Evolutionary conservation across 345 rosid species (phyloP).

Genomic region (Pistacia atlantica): DNA sequence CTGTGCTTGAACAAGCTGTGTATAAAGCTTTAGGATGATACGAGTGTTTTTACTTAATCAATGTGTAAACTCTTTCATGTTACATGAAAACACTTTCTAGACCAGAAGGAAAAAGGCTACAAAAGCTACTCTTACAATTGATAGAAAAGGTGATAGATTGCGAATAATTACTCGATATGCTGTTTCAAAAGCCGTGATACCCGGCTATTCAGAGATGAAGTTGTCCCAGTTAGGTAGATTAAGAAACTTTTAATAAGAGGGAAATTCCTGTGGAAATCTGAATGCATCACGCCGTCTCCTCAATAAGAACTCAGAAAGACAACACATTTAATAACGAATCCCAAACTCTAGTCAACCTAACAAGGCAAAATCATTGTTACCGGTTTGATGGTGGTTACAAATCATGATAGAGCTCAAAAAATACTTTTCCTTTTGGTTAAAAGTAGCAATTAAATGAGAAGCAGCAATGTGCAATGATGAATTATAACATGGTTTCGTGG

Average conservation of each 20-base stretch:
- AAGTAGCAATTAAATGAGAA: constrained; percentile 1
- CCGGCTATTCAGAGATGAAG: neutral
- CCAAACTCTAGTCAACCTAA: no score
- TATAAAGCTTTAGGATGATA: no score
- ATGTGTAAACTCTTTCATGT: neutral
- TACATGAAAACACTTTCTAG: neutral
- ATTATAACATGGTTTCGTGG: constrained; percentile 13
- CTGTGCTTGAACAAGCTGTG: no score
- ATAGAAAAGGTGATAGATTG: neutral
- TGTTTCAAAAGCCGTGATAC: constrained; percentile 13
- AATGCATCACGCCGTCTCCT: neutral
- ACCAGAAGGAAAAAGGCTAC: neutral
- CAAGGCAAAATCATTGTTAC: neutral
- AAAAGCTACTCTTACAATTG: neutral
- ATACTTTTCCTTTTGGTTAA: neutral
- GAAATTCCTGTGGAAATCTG: neutral
- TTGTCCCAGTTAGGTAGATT: constrained; percentile 1
- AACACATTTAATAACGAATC: no score
- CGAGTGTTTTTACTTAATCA: no score
- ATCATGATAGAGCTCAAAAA: neutral
- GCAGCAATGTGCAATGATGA: constrained; percentile 22
- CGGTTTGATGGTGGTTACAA: neutral
- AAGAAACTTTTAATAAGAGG: neutral
- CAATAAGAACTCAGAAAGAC: no score
- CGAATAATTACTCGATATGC: neutral